Conservation (phyloP, 257 asterid genomes). For the Verbena officinalis region DNA sequence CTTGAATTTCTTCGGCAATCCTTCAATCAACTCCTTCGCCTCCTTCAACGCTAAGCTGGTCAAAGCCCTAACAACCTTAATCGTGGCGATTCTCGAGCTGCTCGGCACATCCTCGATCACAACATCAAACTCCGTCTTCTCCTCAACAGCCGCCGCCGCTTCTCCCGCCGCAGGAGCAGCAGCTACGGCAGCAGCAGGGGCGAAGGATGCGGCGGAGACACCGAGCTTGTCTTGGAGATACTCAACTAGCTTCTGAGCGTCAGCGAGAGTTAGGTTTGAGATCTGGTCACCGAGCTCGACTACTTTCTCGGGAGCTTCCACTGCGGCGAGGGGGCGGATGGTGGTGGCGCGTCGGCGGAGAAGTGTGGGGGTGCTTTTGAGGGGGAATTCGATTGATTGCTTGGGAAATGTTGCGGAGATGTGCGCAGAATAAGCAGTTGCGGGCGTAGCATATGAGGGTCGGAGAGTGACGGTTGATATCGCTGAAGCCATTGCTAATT, state of each 20-base stretch:
- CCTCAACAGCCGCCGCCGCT: conserved; percentile 72
- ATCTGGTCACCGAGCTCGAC: conserved; percentile 81
- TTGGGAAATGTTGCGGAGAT: conserved; percentile 38
- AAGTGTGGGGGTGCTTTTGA: conserved; percentile 34
- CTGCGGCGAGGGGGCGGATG: conserved; percentile 69
- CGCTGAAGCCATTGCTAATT: conserved; percentile 65
- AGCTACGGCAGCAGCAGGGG: conserved; percentile 67
- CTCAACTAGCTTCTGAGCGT: conserved; percentile 95
- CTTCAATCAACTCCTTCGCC: conserved; percentile 91
- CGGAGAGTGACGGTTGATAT: conserved; percentile 52
- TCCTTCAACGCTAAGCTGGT: conserved; percentile 83
- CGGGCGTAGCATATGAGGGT: conserved; percentile 38
- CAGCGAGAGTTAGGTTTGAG: conserved; percentile 77
- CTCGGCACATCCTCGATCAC: conserved; percentile 89
- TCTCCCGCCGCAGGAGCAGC: conserved; percentile 41
- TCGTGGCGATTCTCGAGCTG: conserved; percentile 73
- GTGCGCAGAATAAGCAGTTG: conserved; percentile 29
- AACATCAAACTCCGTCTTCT: conserved; percentile 92
- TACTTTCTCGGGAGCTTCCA: conserved; percentile 88
- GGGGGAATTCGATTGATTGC: conserved; percentile 41
- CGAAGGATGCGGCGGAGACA: conserved; percentile 88
- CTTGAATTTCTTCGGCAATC: conserved; percentile 89
- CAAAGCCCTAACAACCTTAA: conserved; percentile 88
- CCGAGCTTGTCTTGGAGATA: conserved; percentile 96
- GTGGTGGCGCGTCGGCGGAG: conserved; percentile 51